Evolutionary conservation across 23 red algal species (phyloP).

Genomic region (Cyanidioschyzon merolae): DNA sequence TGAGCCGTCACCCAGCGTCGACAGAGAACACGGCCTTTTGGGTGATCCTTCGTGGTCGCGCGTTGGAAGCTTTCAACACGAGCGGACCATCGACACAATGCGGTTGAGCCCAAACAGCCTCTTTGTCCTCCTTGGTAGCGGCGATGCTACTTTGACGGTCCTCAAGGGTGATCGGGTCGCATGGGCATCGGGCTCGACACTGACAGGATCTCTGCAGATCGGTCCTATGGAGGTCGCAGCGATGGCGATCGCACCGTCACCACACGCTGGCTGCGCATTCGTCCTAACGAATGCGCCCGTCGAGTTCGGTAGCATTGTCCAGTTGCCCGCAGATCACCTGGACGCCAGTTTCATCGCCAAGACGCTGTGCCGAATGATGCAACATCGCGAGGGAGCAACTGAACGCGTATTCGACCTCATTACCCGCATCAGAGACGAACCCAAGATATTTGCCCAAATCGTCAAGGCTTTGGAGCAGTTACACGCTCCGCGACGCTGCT

Average conservation of each 20-base stretch:
- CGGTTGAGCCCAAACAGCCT: not conserved
- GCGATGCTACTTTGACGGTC: not conserved
- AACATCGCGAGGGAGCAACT: not conserved
- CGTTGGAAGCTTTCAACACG: not conserved
- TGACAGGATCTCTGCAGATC: not conserved
- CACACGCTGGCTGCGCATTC: constrained; percentile 4
- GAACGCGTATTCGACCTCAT: not conserved
- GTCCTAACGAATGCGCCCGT: not conserved
- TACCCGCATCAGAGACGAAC: not conserved
- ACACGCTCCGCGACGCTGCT: not conserved
- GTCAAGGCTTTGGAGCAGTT: not conserved
- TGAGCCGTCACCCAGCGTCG: not conserved
- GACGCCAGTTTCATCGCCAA: not conserved
- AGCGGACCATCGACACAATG: not conserved
- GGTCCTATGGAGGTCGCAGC: not conserved
- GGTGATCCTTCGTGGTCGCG: not conserved
- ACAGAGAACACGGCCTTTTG: not conserved
- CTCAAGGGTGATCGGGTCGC: not conserved
- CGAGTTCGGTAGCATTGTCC: not conserved
- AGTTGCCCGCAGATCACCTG: not conserved
- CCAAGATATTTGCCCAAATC: not conserved
- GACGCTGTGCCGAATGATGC: not conserved
- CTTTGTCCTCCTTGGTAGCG: not conserved
- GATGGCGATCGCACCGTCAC: not conserved
- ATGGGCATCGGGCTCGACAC: not conserved